Percentiles rank a stretch among this genome's conserved stretches.
These are phyloP conservation scores for Arthroderma sp. DNA, from an alignment of 2,329 filamentous ascomycete genomes.

Conservation along the genomic window DNA sequence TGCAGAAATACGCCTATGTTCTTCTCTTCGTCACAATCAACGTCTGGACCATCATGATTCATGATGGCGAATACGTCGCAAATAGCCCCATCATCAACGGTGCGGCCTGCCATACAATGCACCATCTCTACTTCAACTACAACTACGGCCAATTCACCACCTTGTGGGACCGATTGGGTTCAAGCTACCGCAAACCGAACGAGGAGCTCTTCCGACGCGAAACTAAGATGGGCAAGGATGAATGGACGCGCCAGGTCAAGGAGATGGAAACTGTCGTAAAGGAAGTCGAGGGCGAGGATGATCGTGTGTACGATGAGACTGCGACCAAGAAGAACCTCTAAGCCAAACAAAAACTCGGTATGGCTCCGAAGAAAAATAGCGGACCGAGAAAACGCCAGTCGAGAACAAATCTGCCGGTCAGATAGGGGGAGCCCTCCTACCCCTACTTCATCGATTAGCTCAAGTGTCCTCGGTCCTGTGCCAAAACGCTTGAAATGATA, in stretches of 20 bases:
- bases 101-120: slow-evolving; percentile 84
- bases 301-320: slow-evolving; percentile 28
- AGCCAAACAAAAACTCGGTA: not conserved
- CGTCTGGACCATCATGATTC: slow-evolving; percentile 91
- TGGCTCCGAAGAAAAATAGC: too few relatives aligned
- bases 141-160: slow-evolving; percentile 95
- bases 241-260: slow-evolving; percentile 65
- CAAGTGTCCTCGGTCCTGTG: too few relatives aligned
- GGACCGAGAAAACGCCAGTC: not conserved
- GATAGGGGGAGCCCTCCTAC: not conserved
- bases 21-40: slow-evolving; percentile 84
- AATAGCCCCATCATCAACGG: slow-evolving; percentile 89
- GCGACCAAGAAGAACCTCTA: slow-evolving; percentile 26
- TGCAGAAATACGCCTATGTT: slow-evolving; percentile 83
- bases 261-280: slow-evolving; percentile 65
- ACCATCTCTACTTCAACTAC: slow-evolving; percentile 78
- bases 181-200: slow-evolving; percentile 77
- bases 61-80: slow-evolving; percentile 88
- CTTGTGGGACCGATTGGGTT: slow-evolving; percentile 75
- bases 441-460: too few relatives aligned
- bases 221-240: slow-evolving; percentile 66
- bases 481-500: too few relatives aligned
- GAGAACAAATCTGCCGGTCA: slow-evolving; percentile 6
- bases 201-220: slow-evolving; percentile 72
- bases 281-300: slow-evolving; percentile 52